Base-by-base conservation (phyloP, 805 yeast genomes). In the Zygosaccharomyces kombuchaensis region DNA sequence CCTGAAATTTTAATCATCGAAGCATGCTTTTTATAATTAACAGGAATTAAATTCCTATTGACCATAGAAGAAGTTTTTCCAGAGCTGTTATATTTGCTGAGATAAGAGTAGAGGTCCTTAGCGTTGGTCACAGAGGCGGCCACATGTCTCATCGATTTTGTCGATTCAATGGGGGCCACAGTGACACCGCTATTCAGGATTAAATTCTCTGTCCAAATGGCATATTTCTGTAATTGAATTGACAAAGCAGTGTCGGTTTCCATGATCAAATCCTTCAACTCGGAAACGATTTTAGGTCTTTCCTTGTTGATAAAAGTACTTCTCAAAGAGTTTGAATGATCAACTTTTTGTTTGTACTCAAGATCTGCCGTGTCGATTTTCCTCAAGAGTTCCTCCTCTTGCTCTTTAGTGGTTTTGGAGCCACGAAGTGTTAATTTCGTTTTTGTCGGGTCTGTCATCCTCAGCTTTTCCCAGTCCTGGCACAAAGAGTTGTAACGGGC, bases 241-340 rank as follows among this genome's bases (percentile, higher is more conserved):
- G 87, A 80, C 74, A 91, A 71, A 8, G 97, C 98, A 40, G 87
- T 80, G 65, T 93, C 98, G 60, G 87, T 75, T 65, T 91, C 97
- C 51, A 90, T 71, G 46, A 89, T 81, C 51, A 88, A 71, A 60
- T 86, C 83, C 60, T 82, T 85, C 50, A 93, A 72, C 52, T 80
- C 81, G 48, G 78, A 76, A 5, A 87, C 80, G 32, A 78, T 77
- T 46, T 77, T 80, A 6, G 98, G 99, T 55, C 99, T 77, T 59
- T 84, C 84, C 17, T 77, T 73, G 57, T 76, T 74, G 46, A 87
- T 68, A 44, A 89, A 78, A 46, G 84, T 90, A 53, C 80, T 82
- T 63, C 93, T 84, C 54, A 81, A 64, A 36, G 84, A 78, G 54
- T 84, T 82, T 25, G 93, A 85, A 2, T 78, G 68, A 34, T 81